Evolutionary conservation across 176 grass and related monocot genomes (phyloP), one percentile per base, ranked within the genome.

Genomic region (Pharus latifolius): DNA sequence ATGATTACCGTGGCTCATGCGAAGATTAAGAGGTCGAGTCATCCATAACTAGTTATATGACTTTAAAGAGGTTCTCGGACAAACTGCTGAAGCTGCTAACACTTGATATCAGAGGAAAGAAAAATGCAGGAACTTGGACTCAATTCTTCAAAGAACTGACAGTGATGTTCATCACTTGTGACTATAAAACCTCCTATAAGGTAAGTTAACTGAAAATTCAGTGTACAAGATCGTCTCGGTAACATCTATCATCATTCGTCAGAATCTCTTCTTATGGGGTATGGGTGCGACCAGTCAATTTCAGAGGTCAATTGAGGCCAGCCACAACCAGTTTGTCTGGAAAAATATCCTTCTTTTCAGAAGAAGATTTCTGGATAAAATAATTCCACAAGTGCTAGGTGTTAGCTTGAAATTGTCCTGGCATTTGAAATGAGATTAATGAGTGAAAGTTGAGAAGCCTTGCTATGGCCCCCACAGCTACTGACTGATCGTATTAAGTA

Each of bases 21-120:
- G 6, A 49, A 60, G 3, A 40, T 58, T 60, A 47, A 14, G 14
- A 22, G 26, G 13, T 49, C 31, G 60, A 49, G 58, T 32, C 22
- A 15, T 63, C 29, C 1, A 6, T 32, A 64, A 29, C 30, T 56
- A 38, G 4, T 38, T 38, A 2, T 23, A 25, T 62, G 27, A 25
- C 33, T 15, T 27, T 16, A 61, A 61, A 30, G 7, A 8, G 63
- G 73, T 35, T 17, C 60, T 60, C 5, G 22, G 51, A 19, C 63
- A 30, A 63, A 43, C 73, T 60, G 63, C 22, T 76, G 1, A 56
- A 76, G 73, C n/a, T 63, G n/a, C 28, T 76, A 1, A 45, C 4
- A 9, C 35, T 38, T 38, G 35, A 9, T 9, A 5, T 38, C 35
- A 38, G 35, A 38, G 8, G 6, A 4, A 38, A 5, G 35, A 4